Evolutionary conservation across 164 flowering plant genomes (phyloP).

Genomic region (Umbellularia californica): DNA sequence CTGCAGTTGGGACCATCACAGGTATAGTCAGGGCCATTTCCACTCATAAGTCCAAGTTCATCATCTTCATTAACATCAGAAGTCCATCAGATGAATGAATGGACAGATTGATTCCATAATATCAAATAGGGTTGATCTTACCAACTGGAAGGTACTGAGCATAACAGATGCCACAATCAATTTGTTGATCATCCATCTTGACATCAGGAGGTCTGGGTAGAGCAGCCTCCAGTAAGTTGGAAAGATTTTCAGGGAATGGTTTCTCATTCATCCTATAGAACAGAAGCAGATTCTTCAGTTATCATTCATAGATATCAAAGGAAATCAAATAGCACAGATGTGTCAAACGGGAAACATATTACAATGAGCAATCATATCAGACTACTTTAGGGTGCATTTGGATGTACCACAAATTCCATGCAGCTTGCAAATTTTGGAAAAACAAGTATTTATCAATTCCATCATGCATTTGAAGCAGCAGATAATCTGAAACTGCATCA

Average conservation of each 20-base stretch:
- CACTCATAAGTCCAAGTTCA: constrained; percentile 69
- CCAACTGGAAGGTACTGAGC: constrained; percentile 74
- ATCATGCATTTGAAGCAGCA: no score
- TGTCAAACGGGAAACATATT: no score
- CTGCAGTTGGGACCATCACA: constrained; percentile 71
- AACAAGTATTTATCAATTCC: no score
- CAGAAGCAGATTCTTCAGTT: not conserved
- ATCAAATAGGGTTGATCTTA: constrained; percentile 18
- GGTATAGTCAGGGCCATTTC: constrained; percentile 60
- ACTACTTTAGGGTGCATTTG: no score
- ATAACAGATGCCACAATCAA: constrained; percentile 92
- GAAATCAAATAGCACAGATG: not conserved
- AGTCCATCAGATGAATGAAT: not conserved
- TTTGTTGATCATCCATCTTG: constrained; percentile 34
- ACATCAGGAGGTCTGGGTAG: constrained; percentile 48
- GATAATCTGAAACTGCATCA: no score
- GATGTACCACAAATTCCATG: no score
- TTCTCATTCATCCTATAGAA: constrained; percentile 45
- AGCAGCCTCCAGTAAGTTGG: constrained; percentile 35
- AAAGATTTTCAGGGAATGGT: constrained; percentile 55
- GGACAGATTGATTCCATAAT: not conserved
- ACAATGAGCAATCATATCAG: no score
- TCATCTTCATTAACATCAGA: constrained; percentile 38
- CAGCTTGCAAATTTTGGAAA: no score
- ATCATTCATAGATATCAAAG: not conserved